These are phyloP conservation scores for Pythium graminicola DNA, from an alignment of 352 stramenopile genomes.

Conservation along the genomic window DNA sequence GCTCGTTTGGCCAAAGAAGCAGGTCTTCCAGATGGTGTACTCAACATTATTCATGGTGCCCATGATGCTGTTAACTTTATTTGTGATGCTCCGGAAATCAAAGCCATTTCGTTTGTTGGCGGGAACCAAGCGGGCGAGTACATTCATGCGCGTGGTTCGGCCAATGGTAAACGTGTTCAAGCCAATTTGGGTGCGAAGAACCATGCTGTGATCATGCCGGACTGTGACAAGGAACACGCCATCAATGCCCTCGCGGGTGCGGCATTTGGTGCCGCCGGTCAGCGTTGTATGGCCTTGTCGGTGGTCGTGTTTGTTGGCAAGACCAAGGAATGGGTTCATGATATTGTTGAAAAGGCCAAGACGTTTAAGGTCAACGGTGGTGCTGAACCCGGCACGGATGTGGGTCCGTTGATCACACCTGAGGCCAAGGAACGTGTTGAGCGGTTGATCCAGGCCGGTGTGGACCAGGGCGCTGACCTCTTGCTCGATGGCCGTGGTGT, in stretches of 20 bases:
- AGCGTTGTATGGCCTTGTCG: constrained; percentile 96
- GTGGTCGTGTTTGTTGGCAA: constrained; percentile 91
- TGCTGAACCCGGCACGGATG: constrained; percentile 84
- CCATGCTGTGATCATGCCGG: constrained; percentile 93
- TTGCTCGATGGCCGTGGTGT: constrained; percentile 91
- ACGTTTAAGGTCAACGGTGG: constrained; percentile 84
- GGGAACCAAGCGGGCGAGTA: constrained; percentile 91
- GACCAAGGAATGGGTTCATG: constrained; percentile 67
- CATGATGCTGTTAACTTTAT: constrained; percentile 87
- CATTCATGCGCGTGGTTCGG: constrained; percentile 86
- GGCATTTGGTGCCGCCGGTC: constrained; percentile 94
- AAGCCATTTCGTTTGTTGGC: constrained; percentile 94
- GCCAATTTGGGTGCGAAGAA: constrained; percentile 97
- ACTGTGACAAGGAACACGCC: constrained; percentile 90
- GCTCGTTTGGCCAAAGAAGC: constrained; percentile 86
- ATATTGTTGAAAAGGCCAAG: constrained; percentile 83
- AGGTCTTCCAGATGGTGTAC: constrained; percentile 92
- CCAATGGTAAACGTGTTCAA: constrained; percentile 92
- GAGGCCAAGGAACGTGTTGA: constrained; percentile 89
- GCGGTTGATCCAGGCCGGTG: constrained; percentile 90
- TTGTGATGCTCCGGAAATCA: constrained; percentile 88
- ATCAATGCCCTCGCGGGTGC: constrained; percentile 94
- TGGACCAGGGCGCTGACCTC: constrained; percentile 76
- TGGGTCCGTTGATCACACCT: constrained; percentile 94
- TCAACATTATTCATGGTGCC: constrained; percentile 94